Percentiles rank a stretch among this genome's conserved stretches.
phyloP scores from a whole-genome alignment of 108 stramenopile species.

The Cyclotella choctawhatcheeana region DNA sequence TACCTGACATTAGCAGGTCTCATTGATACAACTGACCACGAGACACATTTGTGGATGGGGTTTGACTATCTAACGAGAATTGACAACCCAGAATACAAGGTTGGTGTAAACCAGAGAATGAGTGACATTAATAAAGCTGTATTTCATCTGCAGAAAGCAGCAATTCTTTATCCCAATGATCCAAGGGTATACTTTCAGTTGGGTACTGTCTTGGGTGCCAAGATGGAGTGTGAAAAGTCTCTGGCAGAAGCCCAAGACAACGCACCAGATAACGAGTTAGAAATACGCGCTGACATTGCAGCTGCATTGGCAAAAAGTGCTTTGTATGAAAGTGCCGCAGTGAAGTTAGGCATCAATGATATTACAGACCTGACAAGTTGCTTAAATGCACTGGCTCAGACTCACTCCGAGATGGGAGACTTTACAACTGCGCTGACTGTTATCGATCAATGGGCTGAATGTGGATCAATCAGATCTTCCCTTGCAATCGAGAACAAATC shows the following conservation, averaged over 20 bases:
- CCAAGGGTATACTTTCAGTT: slow-evolving; percentile 40
- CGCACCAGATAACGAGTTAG: too few relatives aligned
- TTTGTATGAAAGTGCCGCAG: slow-evolving; percentile 28
- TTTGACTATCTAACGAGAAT: slow-evolving; percentile 42
- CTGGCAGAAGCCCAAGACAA: slow-evolving; percentile 7
- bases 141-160: slow-evolving; percentile 43
- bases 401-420: slow-evolving; percentile 41
- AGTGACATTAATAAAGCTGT: slow-evolving; percentile 44
- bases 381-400: slow-evolving; percentile 36
- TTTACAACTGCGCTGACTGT: slow-evolving; percentile 32
- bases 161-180: slow-evolving; percentile 40
- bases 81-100: slow-evolving; percentile 32
- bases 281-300: slow-evolving; percentile 17
- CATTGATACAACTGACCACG: slow-evolving; percentile 40
- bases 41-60: slow-evolving; percentile 46
- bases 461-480: slow-evolving; percentile 35
- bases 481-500: slow-evolving; percentile 32
- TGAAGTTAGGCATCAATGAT: slow-evolving; percentile 41
- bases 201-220: slow-evolving; percentile 33
- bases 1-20: slow-evolving; percentile 46
- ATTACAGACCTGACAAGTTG: slow-evolving; percentile 41
- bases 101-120: slow-evolving; percentile 20
- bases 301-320: slow-evolving; percentile 41
- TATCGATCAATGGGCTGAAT: slow-evolving; percentile 47
- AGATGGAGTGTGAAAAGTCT: slow-evolving; percentile 34